Conservation (phyloP, 306 rosid species). For the Pyrus communis region DNA sequence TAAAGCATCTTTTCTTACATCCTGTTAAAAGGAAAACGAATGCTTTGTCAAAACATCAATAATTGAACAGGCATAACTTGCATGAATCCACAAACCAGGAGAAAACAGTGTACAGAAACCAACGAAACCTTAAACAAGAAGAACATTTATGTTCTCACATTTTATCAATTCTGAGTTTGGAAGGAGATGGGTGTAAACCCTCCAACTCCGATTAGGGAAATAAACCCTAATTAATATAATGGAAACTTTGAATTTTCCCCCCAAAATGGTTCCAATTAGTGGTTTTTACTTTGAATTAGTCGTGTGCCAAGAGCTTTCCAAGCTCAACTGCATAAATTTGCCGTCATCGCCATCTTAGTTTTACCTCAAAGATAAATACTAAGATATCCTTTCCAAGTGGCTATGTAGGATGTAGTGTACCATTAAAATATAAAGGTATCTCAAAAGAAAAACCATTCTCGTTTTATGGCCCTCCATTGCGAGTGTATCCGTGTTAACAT, state of each 20-base stretch:
- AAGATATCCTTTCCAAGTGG: background rate
- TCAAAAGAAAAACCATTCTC: background rate
- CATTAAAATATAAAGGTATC: background rate
- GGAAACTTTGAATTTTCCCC: background rate
- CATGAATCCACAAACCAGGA: too few relatives aligned
- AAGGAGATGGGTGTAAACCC: background rate
- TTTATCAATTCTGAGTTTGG: too few relatives aligned
- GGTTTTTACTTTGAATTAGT: background rate
- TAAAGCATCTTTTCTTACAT: constrained; percentile 30
- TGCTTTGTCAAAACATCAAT: background rate
- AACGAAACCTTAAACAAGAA: too few relatives aligned
- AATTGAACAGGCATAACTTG: too few relatives aligned
- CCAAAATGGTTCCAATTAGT: background rate
- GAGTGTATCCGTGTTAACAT: background rate
- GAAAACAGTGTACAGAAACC: too few relatives aligned
- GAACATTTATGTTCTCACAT: too few relatives aligned
- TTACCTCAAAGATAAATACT: background rate
- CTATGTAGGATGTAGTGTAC: background rate
- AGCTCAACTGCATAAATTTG: background rate
- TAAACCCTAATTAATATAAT: background rate
- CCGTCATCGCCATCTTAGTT: background rate
- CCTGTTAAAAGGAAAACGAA: constrained; percentile 17
- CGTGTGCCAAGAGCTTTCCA: background rate
- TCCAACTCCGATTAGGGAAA: background rate
- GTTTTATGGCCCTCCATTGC: background rate